Evolutionary conservation across 2,329 filamentous ascomycete species (phyloP).

Genomic region (Didymellaceae sp.): DNA sequence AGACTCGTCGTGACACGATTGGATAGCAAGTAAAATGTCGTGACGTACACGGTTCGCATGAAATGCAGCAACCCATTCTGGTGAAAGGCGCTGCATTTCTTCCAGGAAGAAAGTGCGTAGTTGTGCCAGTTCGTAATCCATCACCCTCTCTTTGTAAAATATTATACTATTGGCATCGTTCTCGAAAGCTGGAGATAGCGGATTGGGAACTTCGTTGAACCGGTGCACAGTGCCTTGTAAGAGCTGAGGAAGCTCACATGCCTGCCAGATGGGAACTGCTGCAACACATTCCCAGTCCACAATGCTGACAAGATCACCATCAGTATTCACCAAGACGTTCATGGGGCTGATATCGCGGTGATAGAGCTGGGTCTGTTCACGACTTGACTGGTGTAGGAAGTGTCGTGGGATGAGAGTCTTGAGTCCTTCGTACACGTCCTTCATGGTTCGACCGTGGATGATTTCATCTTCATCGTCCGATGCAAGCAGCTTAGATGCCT

Average conservation of each 20-base stretch:
- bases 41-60: background rate
- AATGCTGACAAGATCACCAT: background rate
- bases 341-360: background rate
- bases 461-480: background rate
- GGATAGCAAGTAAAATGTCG: background rate
- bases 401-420: background rate
- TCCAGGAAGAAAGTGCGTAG: background rate
- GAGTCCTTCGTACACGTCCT: background rate
- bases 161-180: background rate
- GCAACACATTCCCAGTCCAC: background rate
- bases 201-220: too few species aligned
- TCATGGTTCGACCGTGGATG: background rate
- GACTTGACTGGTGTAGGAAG: background rate
- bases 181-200: too few species aligned
- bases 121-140: background rate
- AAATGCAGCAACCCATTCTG: background rate
- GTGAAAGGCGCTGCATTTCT: background rate
- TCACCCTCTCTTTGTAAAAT: conserved; percentile 6
- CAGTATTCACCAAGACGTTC: background rate
- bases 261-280: background rate
- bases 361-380: background rate
- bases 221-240: too few species aligned
- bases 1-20: background rate
- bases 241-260: background rate
- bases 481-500: background rate